Conservation (phyloP, 345 rosid genomes). For the Melaleuca quinquenervia region DNA sequence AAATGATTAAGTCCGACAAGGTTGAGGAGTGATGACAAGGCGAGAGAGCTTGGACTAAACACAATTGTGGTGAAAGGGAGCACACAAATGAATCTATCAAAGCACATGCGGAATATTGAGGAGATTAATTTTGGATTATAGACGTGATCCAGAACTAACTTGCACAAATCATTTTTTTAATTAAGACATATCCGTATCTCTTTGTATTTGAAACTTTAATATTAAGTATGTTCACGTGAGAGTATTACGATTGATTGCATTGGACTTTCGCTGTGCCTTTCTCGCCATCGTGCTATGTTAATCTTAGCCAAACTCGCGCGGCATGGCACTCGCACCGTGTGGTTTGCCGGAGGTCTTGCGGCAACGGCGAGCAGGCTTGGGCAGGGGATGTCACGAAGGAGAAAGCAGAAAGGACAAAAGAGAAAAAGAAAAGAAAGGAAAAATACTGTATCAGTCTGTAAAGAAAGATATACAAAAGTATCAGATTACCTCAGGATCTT, state of each 20-base stretch:
- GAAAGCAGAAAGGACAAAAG: neutral
- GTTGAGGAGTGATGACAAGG: neutral
- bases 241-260: neutral
- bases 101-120: neutral
- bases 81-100: neutral
- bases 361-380: neutral
- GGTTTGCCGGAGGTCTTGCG: too few species aligned
- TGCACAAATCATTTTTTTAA: neutral
- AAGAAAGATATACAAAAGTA: neutral
- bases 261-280: neutral
- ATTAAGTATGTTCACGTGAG: neutral
- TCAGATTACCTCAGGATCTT: neutral
- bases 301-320: neutral
- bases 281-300: neutral
- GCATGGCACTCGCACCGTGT: neutral
- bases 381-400: neutral
- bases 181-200: neutral
- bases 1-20: fast-evolving
- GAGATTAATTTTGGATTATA: neutral
- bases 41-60: neutral
- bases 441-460: neutral
- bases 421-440: neutral
- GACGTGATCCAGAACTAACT: neutral
- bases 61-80: neutral
- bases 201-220: neutral